These are phyloP conservation scores for Cerioporus squamosus DNA, from an alignment of 1,284 basidiomycete genomes.

Conservation along the genomic window DNA sequence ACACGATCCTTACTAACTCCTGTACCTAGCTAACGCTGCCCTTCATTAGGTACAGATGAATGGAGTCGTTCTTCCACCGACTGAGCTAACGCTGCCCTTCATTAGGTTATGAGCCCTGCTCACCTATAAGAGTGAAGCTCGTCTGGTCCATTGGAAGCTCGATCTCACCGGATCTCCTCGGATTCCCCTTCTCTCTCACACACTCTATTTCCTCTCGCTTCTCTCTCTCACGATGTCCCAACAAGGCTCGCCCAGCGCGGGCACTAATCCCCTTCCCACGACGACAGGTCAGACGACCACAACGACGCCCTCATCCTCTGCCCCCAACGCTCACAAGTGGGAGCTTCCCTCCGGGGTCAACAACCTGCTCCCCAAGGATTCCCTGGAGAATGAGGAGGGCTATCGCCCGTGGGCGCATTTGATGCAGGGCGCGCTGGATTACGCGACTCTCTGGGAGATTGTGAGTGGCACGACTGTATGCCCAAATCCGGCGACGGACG, in stretches of 20 bases:
- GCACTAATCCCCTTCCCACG: neutral
- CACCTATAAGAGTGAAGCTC: neutral
- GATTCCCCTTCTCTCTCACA: neutral
- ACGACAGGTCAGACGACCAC: neutral
- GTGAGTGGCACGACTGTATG: neutral
- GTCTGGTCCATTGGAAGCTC: neutral
- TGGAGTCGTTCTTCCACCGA: too few species aligned
- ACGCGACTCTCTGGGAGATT: slow-evolving; percentile 6
- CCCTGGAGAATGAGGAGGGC: slow-evolving; percentile 4
- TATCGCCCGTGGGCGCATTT: neutral
- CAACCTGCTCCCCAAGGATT: neutral
- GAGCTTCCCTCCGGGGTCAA: slow-evolving; percentile 2
- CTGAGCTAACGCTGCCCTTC: neutral
- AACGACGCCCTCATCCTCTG: too few species aligned
- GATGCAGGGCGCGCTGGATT: slow-evolving; percentile 6
- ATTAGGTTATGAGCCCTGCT: slow-evolving; percentile 5
- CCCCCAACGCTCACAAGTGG: neutral
- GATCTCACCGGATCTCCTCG: neutral
- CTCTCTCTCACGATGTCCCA: too few species aligned
- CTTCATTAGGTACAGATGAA: too few species aligned
- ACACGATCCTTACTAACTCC: too few species aligned
- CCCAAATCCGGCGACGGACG: neutral
- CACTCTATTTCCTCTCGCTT: neutral
- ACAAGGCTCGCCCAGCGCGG: too few species aligned
- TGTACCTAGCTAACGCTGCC: too few species aligned